These are phyloP conservation scores for Saussurea involucrata DNA, from an alignment of 129 eudicot genomes.

Conservation along the genomic window DNA sequence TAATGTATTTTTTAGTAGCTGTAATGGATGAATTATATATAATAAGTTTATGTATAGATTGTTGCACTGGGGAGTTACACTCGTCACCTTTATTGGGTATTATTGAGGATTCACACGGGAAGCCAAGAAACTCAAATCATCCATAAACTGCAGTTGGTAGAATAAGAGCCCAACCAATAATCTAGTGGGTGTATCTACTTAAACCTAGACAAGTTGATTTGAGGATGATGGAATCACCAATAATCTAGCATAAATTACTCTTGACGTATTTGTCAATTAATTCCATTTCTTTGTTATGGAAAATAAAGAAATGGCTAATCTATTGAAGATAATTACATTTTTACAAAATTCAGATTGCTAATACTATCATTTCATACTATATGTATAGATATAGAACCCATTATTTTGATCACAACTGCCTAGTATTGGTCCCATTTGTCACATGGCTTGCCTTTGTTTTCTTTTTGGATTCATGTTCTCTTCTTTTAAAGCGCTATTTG, in stretches of 20 bases:
- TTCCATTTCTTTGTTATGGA: background rate
- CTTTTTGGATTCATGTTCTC: background rate
- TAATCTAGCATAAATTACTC: background rate
- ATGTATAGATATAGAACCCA: background rate
- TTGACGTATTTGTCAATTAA: background rate
- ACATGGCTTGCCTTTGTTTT: background rate
- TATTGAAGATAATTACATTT: background rate
- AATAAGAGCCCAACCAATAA: background rate
- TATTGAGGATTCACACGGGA: background rate
- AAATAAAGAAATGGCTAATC: background rate
- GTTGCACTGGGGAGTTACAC: background rate
- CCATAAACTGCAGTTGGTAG: background rate
- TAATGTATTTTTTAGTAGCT: background rate
- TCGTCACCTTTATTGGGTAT: background rate
- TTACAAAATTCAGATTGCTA: background rate
- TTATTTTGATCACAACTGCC: background rate
- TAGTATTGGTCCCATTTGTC: background rate
- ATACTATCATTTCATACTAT: background rate
- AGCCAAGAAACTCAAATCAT: background rate
- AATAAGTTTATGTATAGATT: background rate
- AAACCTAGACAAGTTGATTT: background rate
- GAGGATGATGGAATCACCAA: background rate
- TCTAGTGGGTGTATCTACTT: background rate
- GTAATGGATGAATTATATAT: background rate
- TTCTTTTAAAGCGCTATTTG: background rate